Conservation (phyloP, 441 rosid species). For the Capsella rubella region DNA sequence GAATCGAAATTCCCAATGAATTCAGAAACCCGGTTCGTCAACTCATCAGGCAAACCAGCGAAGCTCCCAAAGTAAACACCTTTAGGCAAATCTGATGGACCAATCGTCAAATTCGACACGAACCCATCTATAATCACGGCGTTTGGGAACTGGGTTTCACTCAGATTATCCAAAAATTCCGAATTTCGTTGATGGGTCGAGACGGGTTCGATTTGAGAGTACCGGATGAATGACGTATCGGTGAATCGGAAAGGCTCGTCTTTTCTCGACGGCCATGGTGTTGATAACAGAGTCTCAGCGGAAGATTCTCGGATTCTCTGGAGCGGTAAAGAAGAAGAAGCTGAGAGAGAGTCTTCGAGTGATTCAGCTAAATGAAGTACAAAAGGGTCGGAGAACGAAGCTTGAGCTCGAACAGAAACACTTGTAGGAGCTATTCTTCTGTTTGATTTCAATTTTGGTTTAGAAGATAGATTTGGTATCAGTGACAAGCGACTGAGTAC, state of each 20-base stretch:
- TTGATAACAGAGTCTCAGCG: constrained; percentile 70
- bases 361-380: constrained; percentile 84
- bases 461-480: constrained; percentile 36
- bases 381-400: constrained; percentile 83
- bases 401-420: constrained; percentile 48
- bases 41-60: constrained; percentile 49
- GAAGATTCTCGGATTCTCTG: constrained; percentile 74
- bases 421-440: constrained; percentile 39
- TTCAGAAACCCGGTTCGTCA: constrained; percentile 54
- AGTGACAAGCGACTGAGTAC: constrained; percentile 49
- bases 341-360: constrained; percentile 75
- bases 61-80: constrained; percentile 83
- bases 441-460: constrained; percentile 43
- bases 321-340: constrained; percentile 58
- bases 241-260: constrained; percentile 91
- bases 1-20: constrained; percentile 60
- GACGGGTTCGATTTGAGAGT: constrained; percentile 67
- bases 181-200: constrained; percentile 54
- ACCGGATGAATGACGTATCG: constrained; percentile 73
- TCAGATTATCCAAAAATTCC: constrained; percentile 35
- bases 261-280: constrained; percentile 87
- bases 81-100: constrained; percentile 61
- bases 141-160: constrained; percentile 54
- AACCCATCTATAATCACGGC: constrained; percentile 78
- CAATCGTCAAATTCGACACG: constrained; percentile 53